A percentile compares a stretch with the other conserved stretches of the same genome.
Conservation (phyloP, 345 rosid species). For the Ricinus communis region DNA sequence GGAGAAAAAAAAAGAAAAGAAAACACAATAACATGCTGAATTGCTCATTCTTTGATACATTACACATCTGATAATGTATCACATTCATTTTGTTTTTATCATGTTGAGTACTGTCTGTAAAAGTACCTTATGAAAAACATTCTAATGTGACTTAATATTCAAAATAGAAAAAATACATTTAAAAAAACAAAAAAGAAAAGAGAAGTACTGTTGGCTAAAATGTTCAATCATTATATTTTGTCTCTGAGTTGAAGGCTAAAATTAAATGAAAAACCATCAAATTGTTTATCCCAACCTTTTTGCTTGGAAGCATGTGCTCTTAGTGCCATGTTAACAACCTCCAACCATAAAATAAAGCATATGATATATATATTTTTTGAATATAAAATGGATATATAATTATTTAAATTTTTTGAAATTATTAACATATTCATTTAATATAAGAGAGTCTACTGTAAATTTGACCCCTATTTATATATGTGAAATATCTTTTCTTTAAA, state of each 20-base stretch:
- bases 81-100: not conserved
- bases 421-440: no score
- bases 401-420: no score
- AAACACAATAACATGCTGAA: not conserved
- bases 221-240: slow-evolving; percentile 11
- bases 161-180: not conserved
- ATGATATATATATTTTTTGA: no score
- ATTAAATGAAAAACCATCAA: not conserved
- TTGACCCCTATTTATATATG: no score
- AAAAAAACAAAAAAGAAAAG: not conserved
- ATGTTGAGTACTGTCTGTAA: not conserved
- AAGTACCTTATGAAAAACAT: slow-evolving; percentile 3
- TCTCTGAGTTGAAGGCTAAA: not conserved
- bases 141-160: not conserved
- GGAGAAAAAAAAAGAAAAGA: not conserved
- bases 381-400: no score
- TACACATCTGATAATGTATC: not conserved
- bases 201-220: not conserved
- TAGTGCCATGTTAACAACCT: not conserved
- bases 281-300: not conserved
- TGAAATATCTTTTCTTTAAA: no score
- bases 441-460: no score
- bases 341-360: not conserved
- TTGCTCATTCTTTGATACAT: no score
- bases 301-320: slow-evolving; percentile 14